These are phyloP conservation scores for Gymnopilus junonius DNA, from an alignment of 768 basidiomycete species.

Conservation along the genomic window DNA sequence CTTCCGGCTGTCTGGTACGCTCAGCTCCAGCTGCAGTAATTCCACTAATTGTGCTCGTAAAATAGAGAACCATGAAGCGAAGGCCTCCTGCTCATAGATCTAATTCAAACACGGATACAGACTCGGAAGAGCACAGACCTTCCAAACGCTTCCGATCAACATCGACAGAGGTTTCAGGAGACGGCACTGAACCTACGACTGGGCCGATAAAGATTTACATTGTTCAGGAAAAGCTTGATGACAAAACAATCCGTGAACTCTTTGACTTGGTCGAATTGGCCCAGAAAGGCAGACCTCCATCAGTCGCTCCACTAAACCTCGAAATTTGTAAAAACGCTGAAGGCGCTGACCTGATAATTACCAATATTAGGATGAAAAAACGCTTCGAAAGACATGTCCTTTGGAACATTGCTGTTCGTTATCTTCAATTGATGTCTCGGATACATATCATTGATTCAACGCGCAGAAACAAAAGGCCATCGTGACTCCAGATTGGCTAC, in stretches of 20 bases:
- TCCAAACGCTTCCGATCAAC: constrained; percentile 15
- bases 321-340: constrained; percentile 42
- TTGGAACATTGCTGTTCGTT: constrained; percentile 66
- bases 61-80: constrained; percentile 6
- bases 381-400: constrained; percentile 72
- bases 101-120: neutral
- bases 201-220: constrained; percentile 33
- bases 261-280: constrained; percentile 25
- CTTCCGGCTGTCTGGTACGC: neutral
- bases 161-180: neutral
- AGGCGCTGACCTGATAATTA: constrained; percentile 69
- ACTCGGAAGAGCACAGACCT: neutral
- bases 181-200: neutral
- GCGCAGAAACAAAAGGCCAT: constrained; percentile 66
- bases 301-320: constrained; percentile 15
- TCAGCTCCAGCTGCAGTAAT: neutral
- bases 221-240: constrained; percentile 43
- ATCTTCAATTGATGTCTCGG: neutral
- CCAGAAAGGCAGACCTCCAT: neutral
- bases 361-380: constrained; percentile 65
- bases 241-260: constrained; percentile 38
- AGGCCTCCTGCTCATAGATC: neutral
- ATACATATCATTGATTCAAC: constrained; percentile 3
- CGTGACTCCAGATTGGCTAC: constrained; percentile 76
- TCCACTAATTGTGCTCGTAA: neutral